These are phyloP conservation scores for Mycena olivaceomarginata DNA, from an alignment of 768 basidiomycete species.

Conservation along the genomic window DNA sequence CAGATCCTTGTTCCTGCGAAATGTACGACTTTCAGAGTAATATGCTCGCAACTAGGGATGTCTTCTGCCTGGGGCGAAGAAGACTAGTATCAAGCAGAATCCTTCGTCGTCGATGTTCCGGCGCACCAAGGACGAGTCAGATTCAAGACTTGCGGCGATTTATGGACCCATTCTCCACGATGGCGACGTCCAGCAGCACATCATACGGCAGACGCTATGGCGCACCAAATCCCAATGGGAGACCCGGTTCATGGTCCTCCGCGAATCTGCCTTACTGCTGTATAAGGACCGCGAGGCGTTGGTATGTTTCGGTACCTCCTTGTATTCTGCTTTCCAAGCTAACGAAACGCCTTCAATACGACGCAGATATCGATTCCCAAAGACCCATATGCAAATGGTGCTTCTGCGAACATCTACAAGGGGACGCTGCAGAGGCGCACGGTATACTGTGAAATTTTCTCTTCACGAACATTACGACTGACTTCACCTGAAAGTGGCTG, in stretches of 20 bases:
- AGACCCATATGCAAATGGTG: slow-evolving; percentile 12
- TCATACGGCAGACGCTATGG: neutral
- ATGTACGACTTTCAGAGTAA: too few relatives aligned
- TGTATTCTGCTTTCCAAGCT: neutral
- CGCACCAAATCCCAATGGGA: neutral
- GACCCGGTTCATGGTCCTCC: slow-evolving; percentile 11
- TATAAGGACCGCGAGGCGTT: neutral
- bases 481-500: neutral
- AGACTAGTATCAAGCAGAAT: slow-evolving; percentile 17
- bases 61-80: slow-evolving; percentile 4
- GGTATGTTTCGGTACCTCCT: neutral
- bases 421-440: slow-evolving; percentile 13
- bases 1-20: too few relatives aligned
- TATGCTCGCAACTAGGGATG: neutral
- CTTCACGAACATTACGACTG: neutral
- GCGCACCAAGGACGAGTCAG: neutral
- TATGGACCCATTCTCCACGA: neutral
- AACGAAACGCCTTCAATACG: neutral
- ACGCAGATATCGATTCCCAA: slow-evolving; percentile 14
- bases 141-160: neutral
- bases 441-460: neutral
- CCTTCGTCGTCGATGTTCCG: slow-evolving; percentile 15
- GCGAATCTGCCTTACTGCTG: slow-evolving; percentile 9
- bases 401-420: slow-evolving; percentile 27
- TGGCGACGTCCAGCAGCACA: neutral